Base-by-base conservation (phyloP, 2,329 filamentous ascomycete genomes). In the Purpureocillium takamizusanense region DNA sequence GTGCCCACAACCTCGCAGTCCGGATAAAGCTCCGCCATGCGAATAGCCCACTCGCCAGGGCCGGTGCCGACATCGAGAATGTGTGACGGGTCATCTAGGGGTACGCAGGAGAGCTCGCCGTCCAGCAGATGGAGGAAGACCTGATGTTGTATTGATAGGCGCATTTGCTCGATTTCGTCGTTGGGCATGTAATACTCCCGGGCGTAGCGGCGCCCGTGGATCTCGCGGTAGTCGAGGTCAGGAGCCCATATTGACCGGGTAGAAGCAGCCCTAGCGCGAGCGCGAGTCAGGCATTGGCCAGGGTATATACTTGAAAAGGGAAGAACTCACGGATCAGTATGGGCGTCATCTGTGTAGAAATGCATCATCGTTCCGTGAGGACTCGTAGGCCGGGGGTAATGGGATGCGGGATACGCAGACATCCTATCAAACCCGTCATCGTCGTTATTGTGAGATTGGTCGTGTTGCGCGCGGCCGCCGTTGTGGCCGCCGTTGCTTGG, bases 171-270 rank as follows among this genome's bases (percentile, higher is more conserved):
- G 33, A 68, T 59, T 33, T 81, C 74, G 49, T 83, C 79, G 53
- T 81, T 81, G 12, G 79, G 79, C 69, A 82, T 78, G 53, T 67
- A 77, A 50, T 81, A 83, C 27, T 67, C 66, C 27, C 72, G 65
- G 50, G 79, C 78, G 51, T 78, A 80, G 46, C 80, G 69, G 16
- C 79, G 73, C 32, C 69, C 75, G 56, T 83, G 72, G 44, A 82
- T 76, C 43, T 72, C 62, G 39, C 74, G 63, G 45, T 74, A 72
- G 51, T 77, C 69, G 25, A 81, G 62, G 44, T 72, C 69, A 41
- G 61, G 55, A 31, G 65, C 66, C 51, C 65, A 69, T 36, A 72
- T 51, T n/a, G 69, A 72, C 35, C 67, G 60, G 14, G 68, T 72
- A 11, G 69, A 66, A 2, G 63, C 61, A 41, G 59, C 60, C 39